Conservation (phyloP, 1,139 yeast genomes). For the Sugiyamaella castrensis region DNA sequence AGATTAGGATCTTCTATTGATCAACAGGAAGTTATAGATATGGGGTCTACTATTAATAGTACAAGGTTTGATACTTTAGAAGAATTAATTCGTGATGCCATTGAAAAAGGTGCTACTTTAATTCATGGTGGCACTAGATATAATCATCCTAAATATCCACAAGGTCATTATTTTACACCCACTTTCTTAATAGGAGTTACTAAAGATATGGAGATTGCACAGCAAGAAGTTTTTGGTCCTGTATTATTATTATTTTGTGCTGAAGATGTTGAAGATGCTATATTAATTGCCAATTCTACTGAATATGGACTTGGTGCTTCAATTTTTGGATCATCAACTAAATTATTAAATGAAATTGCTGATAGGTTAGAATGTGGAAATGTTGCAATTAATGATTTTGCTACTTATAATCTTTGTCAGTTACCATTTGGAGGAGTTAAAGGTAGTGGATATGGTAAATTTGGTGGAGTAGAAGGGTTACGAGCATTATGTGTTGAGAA, state of each 20-base stretch:
- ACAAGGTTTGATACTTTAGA: conserved; percentile 67
- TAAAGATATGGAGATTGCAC: conserved; percentile 72
- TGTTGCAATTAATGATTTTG: conserved; percentile 95
- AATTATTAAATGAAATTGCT: conserved; percentile 57
- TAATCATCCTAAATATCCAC: conserved; percentile 88
- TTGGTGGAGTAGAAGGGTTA: conserved; percentile 95
- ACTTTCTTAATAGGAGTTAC: conserved; percentile 82
- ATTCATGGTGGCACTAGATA: conserved; percentile 75
- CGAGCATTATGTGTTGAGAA: conserved; percentile 84
- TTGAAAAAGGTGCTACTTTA: conserved; percentile 72
- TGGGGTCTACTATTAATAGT: conserved; percentile 93
- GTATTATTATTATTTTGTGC: conserved; percentile 77
- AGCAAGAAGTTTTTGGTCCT: conserved; percentile 93
- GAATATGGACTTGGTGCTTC: conserved; percentile 90
- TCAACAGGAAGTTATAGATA: conserved; percentile 75
- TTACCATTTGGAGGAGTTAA: conserved; percentile 93
- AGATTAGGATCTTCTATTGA: conserved; percentile 90
- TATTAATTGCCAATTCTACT: conserved; percentile 79
- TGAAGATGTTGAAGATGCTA: conserved; percentile 58
- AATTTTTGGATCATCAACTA: conserved; percentile 66
- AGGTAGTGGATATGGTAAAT: conserved; percentile 93
- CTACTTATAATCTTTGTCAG: conserved; percentile 92
- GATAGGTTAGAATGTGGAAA: conserved; percentile 72
- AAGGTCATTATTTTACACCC: conserved; percentile 90
- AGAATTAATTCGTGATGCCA: conserved; percentile 67